Conservation (phyloP, 306 rosid genomes). For the Ormosia semicastrata region DNA sequence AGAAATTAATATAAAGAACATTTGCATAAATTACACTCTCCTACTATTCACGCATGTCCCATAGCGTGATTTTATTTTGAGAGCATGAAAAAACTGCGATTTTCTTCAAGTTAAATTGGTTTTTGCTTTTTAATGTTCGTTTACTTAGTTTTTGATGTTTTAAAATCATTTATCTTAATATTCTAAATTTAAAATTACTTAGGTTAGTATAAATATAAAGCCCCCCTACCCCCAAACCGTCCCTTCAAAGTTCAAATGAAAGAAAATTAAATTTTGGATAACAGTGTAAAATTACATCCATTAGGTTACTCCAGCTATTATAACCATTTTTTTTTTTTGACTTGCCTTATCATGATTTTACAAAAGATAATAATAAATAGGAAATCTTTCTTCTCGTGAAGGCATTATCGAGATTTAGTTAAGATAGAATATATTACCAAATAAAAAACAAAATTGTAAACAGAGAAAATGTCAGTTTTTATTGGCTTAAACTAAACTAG, state of each 20-base stretch:
- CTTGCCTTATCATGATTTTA: neutral
- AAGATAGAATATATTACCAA: neutral
- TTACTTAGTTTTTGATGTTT: neutral
- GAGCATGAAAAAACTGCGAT: neutral
- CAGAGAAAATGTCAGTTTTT: neutral
- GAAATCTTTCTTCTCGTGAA: neutral
- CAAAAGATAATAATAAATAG: neutral
- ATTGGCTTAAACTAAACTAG: constrained; percentile 25
- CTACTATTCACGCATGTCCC: too few relatives aligned
- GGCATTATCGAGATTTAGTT: neutral
- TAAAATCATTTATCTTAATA: neutral
- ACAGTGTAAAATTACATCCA: neutral
- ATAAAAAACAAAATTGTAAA: neutral
- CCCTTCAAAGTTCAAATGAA: neutral
- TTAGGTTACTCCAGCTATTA: neutral
- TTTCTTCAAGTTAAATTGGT: neutral
- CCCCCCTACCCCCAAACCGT: neutral
- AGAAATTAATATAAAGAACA: too few relatives aligned
- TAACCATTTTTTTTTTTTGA: neutral
- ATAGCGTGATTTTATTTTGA: neutral
- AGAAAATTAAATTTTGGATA: neutral
- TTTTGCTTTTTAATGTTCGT: neutral
- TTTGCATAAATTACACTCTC: too few relatives aligned
- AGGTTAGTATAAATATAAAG: neutral
- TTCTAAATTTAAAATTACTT: neutral